phyloP scores from a whole-genome alignment of 148 eudicot genomes.

The Arctostaphylos glauca region DNA sequence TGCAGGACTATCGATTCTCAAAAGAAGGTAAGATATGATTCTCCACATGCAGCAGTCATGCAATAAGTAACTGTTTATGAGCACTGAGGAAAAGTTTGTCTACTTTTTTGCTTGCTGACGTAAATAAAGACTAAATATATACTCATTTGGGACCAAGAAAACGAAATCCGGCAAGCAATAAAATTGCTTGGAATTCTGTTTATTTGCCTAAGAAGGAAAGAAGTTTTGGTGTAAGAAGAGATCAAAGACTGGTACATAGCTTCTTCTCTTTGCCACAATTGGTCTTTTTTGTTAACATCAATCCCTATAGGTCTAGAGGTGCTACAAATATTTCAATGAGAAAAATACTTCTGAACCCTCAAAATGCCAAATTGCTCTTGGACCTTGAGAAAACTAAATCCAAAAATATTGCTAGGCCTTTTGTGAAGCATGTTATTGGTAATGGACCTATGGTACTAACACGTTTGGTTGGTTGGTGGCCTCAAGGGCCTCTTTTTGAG shows the following conservation, averaged over 20 bases:
- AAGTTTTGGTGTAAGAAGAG: background rate
- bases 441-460: background rate
- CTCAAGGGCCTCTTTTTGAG: background rate
- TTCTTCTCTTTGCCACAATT: background rate
- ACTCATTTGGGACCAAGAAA: background rate
- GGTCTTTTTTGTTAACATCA: background rate
- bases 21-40: no score
- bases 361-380: background rate
- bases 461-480: background rate
- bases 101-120: no score
- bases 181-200: background rate
- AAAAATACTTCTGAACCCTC: background rate
- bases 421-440: background rate
- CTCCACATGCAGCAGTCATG: no score
- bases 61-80: no score
- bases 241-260: background rate
- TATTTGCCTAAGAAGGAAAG: background rate
- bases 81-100: no score
- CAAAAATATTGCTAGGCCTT: background rate
- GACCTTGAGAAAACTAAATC: background rate
- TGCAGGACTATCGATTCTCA: no score
- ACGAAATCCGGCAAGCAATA: background rate
- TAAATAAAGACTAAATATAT: no score
- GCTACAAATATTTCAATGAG: background rate
- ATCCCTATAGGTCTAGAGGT: background rate